Percentiles rank a stretch among this genome's conserved stretches.
These are phyloP conservation scores for Aspergillus texensis DNA, from an alignment of 2,329 filamentous ascomycete species.

Conservation along the genomic window DNA sequence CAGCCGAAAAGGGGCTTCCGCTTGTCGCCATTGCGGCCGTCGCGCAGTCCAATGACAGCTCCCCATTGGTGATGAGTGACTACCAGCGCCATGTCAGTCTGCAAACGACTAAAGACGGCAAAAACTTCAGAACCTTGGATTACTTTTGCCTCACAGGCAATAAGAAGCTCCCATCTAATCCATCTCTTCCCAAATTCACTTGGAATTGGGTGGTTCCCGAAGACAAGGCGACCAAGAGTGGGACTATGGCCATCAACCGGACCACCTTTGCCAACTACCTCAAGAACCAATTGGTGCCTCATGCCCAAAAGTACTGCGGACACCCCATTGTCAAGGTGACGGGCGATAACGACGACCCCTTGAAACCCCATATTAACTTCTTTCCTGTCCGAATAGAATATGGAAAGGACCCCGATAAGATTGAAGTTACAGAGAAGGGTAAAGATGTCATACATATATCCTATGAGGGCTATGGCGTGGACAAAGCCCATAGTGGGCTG, in stretches of 20 bases:
- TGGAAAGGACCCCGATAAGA: no score
- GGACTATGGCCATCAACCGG: slow-evolving; percentile 13
- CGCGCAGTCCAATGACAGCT: not conserved
- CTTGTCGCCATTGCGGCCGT: slow-evolving; percentile 6
- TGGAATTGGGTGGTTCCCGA: slow-evolving; percentile 14
- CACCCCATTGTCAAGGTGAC: not conserved
- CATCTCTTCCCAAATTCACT: not conserved
- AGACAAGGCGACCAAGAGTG: slow-evolving; percentile 2
- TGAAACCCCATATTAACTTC: no score
- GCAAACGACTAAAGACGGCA: not conserved
- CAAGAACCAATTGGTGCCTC: no score
- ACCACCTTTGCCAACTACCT: not conserved
- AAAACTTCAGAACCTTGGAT: slow-evolving; percentile 3
- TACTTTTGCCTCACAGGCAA: not conserved
- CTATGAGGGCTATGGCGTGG: no score
- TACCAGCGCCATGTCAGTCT: slow-evolving; percentile 9
- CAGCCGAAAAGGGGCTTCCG: not conserved
- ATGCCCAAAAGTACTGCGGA: no score
- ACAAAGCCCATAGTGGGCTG: no score
- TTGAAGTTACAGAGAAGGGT: no score
- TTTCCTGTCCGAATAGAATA: no score
- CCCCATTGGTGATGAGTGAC: slow-evolving; percentile 4
- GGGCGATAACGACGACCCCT: no score
- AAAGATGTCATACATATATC: no score
- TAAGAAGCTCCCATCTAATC: not conserved